These are phyloP conservation scores for Cytospora schulzeri DNA, from an alignment of 2,329 filamentous ascomycete species.

Conservation along the genomic window DNA sequence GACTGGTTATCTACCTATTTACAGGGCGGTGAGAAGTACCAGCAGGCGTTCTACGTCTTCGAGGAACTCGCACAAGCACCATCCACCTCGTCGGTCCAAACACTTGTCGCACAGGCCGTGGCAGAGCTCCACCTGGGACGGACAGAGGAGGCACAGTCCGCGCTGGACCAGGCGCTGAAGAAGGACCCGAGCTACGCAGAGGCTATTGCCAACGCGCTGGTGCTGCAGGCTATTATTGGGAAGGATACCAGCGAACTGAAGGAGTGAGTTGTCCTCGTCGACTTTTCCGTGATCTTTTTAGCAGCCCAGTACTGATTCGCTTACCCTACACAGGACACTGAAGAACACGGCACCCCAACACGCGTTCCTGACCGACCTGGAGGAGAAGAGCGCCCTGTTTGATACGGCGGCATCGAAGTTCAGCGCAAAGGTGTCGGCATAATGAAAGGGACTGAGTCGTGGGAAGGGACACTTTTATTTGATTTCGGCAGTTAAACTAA, in stretches of 20 bases:
- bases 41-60: slow-evolving; percentile 95
- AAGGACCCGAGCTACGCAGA: slow-evolving; percentile 72
- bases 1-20: neutral
- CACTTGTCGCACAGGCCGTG: slow-evolving; percentile 84
- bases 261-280: slow-evolving; percentile 52
- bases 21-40: slow-evolving; percentile 92
- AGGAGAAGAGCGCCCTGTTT: slow-evolving; percentile 85
- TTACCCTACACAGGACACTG: slow-evolving; percentile 47
- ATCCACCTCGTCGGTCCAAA: slow-evolving; percentile 73
- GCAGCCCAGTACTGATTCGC: neutral
- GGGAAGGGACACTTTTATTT: slow-evolving; percentile 4
- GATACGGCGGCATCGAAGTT: slow-evolving; percentile 87
- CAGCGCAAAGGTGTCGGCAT: slow-evolving; percentile 74
- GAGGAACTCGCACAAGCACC: slow-evolving; percentile 92
- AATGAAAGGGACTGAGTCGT: slow-evolving; percentile 28
- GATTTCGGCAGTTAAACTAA: slow-evolving; percentile 3
- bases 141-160: slow-evolving; percentile 84
- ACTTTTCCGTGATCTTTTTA: too few relatives aligned
- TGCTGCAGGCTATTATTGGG: slow-evolving; percentile 76
- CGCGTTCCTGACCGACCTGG: slow-evolving; percentile 70
- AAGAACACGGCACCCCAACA: slow-evolving; percentile 67
- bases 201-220: slow-evolving; percentile 80
- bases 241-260: slow-evolving; percentile 67
- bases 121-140: slow-evolving; percentile 89
- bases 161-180: slow-evolving; percentile 76